These are phyloP conservation scores for Colletotrichum gloeosporioides DNA, from an alignment of 2,329 filamentous ascomycete species.

Conservation along the genomic window DNA sequence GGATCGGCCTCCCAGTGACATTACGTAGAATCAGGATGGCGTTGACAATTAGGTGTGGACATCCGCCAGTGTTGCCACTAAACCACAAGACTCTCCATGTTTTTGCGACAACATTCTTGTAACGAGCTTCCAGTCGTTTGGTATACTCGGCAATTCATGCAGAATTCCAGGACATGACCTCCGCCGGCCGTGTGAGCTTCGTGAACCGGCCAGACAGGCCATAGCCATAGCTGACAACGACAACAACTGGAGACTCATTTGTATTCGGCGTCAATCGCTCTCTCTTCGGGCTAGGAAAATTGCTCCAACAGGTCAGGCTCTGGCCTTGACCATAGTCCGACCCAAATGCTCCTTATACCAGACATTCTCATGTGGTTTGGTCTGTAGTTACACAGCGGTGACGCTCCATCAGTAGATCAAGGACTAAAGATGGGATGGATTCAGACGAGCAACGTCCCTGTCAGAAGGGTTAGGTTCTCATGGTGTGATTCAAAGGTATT, in stretches of 20 bases:
- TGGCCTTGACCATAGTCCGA: not conserved
- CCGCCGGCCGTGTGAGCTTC: not conserved
- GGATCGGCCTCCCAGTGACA: not conserved
- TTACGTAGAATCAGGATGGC: not conserved
- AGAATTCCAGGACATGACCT: not conserved
- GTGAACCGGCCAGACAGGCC: not conserved
- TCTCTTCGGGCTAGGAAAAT: not conserved
- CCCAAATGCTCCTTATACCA: not conserved
- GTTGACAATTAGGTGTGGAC: not conserved
- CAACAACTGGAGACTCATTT: not conserved
- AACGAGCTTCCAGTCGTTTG: not conserved
- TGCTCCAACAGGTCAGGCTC: not conserved
- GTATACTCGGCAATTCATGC: not conserved
- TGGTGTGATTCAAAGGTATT: not conserved
- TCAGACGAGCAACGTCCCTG: not conserved
- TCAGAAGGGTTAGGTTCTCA: not conserved
- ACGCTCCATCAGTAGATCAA: not conserved
- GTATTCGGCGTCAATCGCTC: not conserved
- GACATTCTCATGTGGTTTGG: not conserved
- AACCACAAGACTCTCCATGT: not conserved
- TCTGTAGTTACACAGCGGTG: not conserved
- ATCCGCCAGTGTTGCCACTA: not conserved
- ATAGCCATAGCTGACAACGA: not conserved
- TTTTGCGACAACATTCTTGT: not conserved
- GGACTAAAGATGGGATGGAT: not conserved